Percentiles rank a stretch among this genome's conserved stretches.
phyloP scores from a whole-genome alignment of 208 protist species.

The Porcisia hertigi region DNA sequence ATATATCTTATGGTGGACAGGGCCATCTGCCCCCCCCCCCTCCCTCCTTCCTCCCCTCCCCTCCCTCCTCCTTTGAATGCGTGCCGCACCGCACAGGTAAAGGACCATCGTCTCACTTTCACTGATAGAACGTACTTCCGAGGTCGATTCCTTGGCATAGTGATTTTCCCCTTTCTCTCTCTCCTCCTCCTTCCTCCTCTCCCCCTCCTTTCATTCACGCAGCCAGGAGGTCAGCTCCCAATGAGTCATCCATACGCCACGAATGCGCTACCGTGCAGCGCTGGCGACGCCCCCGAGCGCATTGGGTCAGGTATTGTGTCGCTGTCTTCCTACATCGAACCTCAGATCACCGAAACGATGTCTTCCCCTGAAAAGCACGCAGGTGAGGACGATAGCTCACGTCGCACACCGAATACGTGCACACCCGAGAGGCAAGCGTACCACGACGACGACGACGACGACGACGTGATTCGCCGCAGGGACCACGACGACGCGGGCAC shows the following conservation, averaged over 20 bases:
- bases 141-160: background rate
- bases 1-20: too few species aligned
- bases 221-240: background rate
- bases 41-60: too few species aligned
- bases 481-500: background rate
- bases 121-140: background rate
- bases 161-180: background rate
- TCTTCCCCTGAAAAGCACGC: background rate
- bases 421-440: background rate
- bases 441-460: background rate
- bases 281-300: background rate
- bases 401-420: background rate
- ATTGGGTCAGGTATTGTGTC: background rate
- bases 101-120: background rate
- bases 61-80: too few species aligned
- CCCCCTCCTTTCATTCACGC: background rate
- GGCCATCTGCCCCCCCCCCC: too few species aligned
- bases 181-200: background rate
- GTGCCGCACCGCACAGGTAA: too few species aligned
- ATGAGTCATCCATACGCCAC: conserved; percentile 15
- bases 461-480: background rate
- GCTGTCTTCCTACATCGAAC: background rate
- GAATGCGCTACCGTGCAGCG: background rate
- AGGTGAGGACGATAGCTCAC: background rate
- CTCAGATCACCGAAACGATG: background rate